phyloP scores from a whole-genome alignment of 192 early-diverging fungal genomes.

The Linnemannia elongata region DNA sequence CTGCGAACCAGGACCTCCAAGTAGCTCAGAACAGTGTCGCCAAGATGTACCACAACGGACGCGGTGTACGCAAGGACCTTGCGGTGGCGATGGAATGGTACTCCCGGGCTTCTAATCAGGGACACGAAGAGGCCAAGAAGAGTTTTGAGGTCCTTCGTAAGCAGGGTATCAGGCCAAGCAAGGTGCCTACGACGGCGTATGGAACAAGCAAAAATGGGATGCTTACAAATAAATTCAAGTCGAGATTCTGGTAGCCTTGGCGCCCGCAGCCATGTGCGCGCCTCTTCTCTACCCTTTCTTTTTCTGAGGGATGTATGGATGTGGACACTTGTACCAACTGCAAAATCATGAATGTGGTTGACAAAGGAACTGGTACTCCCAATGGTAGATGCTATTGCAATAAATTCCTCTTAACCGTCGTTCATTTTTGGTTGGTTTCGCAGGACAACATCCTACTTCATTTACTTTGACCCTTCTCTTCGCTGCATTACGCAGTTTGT shows the following conservation, averaged over 20 bases:
- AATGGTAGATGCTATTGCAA: too few relatives aligned
- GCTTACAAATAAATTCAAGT: not conserved
- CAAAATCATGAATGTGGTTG: not conserved
- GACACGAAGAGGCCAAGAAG: not conserved
- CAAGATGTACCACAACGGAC: not conserved
- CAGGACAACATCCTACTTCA: too few relatives aligned
- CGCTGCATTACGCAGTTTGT: too few relatives aligned
- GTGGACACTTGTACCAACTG: not conserved
- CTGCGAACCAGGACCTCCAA: not conserved
- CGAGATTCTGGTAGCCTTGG: not conserved
- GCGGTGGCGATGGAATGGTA: constrained; percentile 1
- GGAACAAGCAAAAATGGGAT: not conserved
- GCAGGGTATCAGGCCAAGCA: not conserved
- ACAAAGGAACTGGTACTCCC: too few relatives aligned
- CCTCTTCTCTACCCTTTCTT: not conserved
- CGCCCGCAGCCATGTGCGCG: not conserved
- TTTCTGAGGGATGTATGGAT: not conserved
- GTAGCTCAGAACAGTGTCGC: not conserved
- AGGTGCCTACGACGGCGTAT: not conserved
- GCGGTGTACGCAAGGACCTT: not conserved
- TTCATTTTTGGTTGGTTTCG: too few relatives aligned
- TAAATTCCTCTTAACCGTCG: too few relatives aligned
- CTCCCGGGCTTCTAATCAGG: not conserved
- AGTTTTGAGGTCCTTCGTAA: not conserved
- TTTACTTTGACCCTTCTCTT: too few relatives aligned